Evolutionary conservation across 2,329 filamentous ascomycete genomes (phyloP).

Genomic region (Myriosclerotinia scirpicola): DNA sequence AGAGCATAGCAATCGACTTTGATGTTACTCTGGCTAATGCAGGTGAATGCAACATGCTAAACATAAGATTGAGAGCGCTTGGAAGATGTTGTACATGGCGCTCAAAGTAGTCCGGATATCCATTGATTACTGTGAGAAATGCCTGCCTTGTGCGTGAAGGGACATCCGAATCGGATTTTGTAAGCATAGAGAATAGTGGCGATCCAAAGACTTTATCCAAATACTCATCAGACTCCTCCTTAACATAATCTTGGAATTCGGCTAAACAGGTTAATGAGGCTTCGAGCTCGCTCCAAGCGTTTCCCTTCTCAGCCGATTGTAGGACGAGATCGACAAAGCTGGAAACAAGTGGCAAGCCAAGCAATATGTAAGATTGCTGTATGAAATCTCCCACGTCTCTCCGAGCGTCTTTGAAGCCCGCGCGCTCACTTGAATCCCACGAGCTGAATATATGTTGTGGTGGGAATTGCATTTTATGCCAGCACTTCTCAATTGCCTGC

Average conservation of each 20-base stretch:
- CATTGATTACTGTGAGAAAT: conserved; percentile 67
- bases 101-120: conserved; percentile 76
- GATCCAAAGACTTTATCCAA: conserved; percentile 62
- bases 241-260: conserved; percentile 64
- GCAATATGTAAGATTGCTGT: conserved; percentile 66
- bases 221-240: conserved; percentile 56
- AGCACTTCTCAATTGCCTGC: conserved; percentile 64
- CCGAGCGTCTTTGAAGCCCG: conserved; percentile 69
- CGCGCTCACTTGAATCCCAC: conserved; percentile 70
- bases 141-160: conserved; percentile 65
- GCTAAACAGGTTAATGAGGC: conserved; percentile 63
- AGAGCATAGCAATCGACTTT: conserved; percentile 71
- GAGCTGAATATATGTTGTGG: conserved; percentile 54
- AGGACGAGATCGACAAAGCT: conserved; percentile 58
- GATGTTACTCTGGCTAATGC: conserved; percentile 67
- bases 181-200: conserved; percentile 55
- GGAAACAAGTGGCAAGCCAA: conserved; percentile 55
- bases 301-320: conserved; percentile 46
- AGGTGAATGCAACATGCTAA: conserved; percentile 64
- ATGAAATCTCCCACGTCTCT: conserved; percentile 79
- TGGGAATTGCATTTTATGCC: conserved; percentile 65
- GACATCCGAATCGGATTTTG: conserved; percentile 52
- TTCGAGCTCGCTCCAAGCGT: conserved; percentile 60
- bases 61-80: conserved; percentile 70
- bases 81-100: conserved; percentile 66